Conservation (phyloP, 2,329 filamentous ascomycete genomes). For the Botrytis galanthina region DNA sequence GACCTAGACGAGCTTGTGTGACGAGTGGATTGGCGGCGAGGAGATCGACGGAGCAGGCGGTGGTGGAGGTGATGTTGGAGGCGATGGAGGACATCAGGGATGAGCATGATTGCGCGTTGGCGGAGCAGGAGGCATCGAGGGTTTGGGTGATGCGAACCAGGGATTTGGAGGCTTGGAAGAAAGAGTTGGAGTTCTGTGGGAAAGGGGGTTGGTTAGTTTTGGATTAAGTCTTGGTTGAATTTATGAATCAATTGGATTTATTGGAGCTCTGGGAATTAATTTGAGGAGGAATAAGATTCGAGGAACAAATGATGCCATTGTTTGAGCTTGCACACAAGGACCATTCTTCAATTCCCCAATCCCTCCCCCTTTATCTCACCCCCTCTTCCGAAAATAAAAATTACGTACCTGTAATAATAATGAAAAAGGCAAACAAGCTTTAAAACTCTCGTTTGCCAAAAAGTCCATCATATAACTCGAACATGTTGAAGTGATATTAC, state of each 20-base stretch:
- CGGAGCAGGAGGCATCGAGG: constrained; percentile 74
- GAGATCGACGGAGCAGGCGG: constrained; percentile 73
- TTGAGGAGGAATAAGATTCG: not conserved
- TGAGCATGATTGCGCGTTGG: constrained; percentile 64
- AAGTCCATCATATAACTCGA: constrained; percentile 35
- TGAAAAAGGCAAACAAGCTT: constrained; percentile 75
- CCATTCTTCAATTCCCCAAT: not conserved
- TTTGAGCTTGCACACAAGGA: not conserved
- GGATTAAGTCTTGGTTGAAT: constrained; percentile 52
- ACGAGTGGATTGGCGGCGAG: constrained; percentile 66
- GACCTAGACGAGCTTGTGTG: constrained; percentile 69
- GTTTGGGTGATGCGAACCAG: constrained; percentile 70
- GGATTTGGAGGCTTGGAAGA: constrained; percentile 76
- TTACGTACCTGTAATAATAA: constrained; percentile 69
- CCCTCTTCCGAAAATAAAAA: not conserved
- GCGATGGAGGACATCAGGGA: constrained; percentile 64
- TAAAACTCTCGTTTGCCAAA: constrained; percentile 35
- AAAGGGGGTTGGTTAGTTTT: not conserved
- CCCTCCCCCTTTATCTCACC: not conserved
- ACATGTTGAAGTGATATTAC: constrained; percentile 54
- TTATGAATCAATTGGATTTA: not conserved
- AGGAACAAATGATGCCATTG: no score
- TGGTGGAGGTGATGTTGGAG: constrained; percentile 56
- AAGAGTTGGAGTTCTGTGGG: constrained; percentile 71
- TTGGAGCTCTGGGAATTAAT: not conserved